These are phyloP conservation scores for Pythium sp. DNA, from an alignment of 352 stramenopile genomes.

Conservation along the genomic window DNA sequence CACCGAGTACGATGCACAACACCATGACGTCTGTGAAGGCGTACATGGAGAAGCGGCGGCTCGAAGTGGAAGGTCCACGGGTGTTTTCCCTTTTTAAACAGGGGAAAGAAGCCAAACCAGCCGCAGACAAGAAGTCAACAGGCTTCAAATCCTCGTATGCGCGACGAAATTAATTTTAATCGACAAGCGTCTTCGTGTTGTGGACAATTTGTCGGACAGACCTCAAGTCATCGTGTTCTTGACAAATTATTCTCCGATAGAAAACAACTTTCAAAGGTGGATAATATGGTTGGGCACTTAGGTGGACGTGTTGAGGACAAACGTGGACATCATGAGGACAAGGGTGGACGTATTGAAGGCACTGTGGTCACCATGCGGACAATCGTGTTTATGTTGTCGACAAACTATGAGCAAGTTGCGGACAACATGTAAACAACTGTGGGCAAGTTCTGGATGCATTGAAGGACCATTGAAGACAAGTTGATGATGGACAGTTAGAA, in stretches of 20 bases:
- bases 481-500: not conserved
- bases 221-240: not conserved
- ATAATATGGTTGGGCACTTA: not conserved
- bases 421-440: not conserved
- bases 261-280: not conserved
- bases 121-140: not conserved
- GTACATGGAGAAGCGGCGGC: conserved; percentile 29
- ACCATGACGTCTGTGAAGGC: conserved; percentile 30
- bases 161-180: conserved; percentile 1
- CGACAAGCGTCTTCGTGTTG: not conserved
- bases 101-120: conserved; percentile 5
- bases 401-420: too few species aligned
- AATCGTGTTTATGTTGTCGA: not conserved
- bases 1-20: conserved; percentile 15
- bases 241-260: not conserved
- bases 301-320: not conserved
- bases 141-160: not conserved
- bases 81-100: conserved; percentile 22
- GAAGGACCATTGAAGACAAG: not conserved
- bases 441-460: not conserved
- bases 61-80: conserved; percentile 4
- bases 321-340: too few species aligned
- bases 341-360: too few species aligned
- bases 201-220: not conserved
- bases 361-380: not conserved